These are phyloP conservation scores for Fusarium decemcellulare DNA, from an alignment of 2,329 filamentous ascomycete species.

Conservation along the genomic window DNA sequence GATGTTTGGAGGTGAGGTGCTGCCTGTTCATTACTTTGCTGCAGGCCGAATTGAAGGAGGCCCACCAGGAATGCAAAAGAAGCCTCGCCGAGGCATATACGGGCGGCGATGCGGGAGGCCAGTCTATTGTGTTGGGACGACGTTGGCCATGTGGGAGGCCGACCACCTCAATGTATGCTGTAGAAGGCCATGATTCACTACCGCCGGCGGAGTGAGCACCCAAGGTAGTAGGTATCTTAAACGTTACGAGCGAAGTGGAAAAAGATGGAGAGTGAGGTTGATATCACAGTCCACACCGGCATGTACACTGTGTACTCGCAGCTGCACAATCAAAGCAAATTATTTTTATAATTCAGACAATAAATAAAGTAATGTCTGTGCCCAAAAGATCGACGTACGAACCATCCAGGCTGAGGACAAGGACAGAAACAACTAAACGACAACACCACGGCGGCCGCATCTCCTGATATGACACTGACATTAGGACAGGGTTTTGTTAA, in stretches of 20 bases:
- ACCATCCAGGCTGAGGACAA: no score
- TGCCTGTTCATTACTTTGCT: not conserved
- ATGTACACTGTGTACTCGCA: not conserved
- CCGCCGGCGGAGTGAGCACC: not conserved
- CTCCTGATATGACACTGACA: no score
- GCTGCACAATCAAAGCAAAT: not conserved
- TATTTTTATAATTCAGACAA: no score
- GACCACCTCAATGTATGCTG: not conserved
- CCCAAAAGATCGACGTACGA: no score
- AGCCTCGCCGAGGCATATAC: constrained; percentile 4
- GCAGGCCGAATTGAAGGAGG: constrained; percentile 17
- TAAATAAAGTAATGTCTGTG: no score
- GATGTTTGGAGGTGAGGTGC: not conserved
- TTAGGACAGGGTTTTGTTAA: no score
- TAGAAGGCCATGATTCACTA: constrained; percentile 27
- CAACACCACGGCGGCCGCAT: no score
- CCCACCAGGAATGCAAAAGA: constrained; percentile 1
- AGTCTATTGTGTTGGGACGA: not conserved
- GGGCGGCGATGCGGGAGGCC: not conserved
- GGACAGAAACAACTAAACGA: no score
- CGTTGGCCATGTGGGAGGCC: constrained; percentile 4
- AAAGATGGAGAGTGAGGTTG: not conserved
- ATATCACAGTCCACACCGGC: not conserved
- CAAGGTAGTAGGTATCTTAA: no score
- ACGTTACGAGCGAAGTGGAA: no score